Percentiles rank a stretch among this genome's conserved stretches.
Evolutionary conservation across 176 grass and related monocot species (phyloP).

Genomic region (Alopecurus myosuroides): DNA sequence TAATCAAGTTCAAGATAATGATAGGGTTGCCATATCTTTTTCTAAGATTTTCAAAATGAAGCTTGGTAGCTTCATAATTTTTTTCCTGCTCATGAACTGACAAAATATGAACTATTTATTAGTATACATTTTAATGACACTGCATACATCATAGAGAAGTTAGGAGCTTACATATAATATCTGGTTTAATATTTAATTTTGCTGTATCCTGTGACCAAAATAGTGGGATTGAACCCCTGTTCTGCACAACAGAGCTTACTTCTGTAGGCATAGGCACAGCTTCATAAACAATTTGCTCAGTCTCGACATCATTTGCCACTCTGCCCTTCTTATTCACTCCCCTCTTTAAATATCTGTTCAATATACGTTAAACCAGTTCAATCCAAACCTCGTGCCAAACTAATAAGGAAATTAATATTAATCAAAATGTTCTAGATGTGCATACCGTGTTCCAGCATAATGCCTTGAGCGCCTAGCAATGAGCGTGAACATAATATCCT

Average conservation of each 20-base stretch:
- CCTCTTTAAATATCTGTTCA: slow-evolving; percentile 83
- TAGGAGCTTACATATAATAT: slow-evolving; percentile 81
- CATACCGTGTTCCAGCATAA: slow-evolving; percentile 92
- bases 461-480: slow-evolving; percentile 84
- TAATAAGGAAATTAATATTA: neutral
- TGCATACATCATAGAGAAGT: slow-evolving; percentile 17
- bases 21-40: slow-evolving; percentile 84
- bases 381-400: neutral
- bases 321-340: slow-evolving; percentile 88
- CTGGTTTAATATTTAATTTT: slow-evolving; percentile 72
- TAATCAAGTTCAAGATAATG: slow-evolving; percentile 96
- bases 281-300: slow-evolving; percentile 92
- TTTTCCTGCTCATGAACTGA: slow-evolving; percentile 71
- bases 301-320: slow-evolving; percentile 97
- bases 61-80: slow-evolving; percentile 75
- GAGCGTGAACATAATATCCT: slow-evolving; percentile 74
- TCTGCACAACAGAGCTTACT: slow-evolving; percentile 92
- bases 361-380: slow-evolving; percentile 5
- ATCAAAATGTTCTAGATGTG: neutral
- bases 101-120: slow-evolving; percentile 17
- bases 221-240: slow-evolving; percentile 92
- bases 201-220: slow-evolving; percentile 95
- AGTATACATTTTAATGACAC: slow-evolving; percentile 2
- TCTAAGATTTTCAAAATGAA: slow-evolving; percentile 90
- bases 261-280: slow-evolving; percentile 47